These are phyloP conservation scores for Daldinia grandis DNA, from an alignment of 495 filamentous ascomycete species.

Conservation along the genomic window DNA sequence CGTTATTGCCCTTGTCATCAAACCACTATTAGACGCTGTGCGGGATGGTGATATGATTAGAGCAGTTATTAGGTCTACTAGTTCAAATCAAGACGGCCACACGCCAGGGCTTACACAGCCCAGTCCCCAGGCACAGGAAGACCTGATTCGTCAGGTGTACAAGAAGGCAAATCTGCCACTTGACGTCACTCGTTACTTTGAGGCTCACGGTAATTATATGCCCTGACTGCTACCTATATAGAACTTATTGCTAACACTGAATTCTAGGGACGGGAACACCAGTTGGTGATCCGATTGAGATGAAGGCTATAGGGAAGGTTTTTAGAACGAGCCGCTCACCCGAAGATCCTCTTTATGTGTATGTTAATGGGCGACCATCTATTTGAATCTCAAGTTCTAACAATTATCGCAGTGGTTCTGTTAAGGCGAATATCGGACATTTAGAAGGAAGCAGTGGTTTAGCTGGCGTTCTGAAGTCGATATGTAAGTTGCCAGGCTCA, in stretches of 20 bases:
- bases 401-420: slow-evolving; percentile 48
- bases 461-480: slow-evolving; percentile 62
- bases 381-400: neutral
- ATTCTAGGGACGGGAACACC: slow-evolving; percentile 59
- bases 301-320: slow-evolving; percentile 55
- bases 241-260: neutral
- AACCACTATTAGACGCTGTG: slow-evolving; percentile 59
- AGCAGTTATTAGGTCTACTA: slow-evolving; percentile 64
- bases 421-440: slow-evolving; percentile 67
- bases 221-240: neutral
- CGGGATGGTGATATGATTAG: slow-evolving; percentile 61
- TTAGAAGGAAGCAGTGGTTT: slow-evolving; percentile 61
- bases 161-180: slow-evolving; percentile 53
- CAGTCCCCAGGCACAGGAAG: slow-evolving; percentile 57
- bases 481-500: slow-evolving; percentile 51
- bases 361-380: neutral
- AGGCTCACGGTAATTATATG: slow-evolving; percentile 48
- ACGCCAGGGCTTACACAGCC: slow-evolving; percentile 62
- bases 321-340: slow-evolving; percentile 42
- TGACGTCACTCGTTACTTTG: slow-evolving; percentile 55
- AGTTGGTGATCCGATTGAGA: slow-evolving; percentile 65
- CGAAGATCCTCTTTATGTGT: slow-evolving; percentile 54
- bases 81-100: slow-evolving; percentile 64
- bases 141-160: slow-evolving; percentile 60
- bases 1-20: slow-evolving; percentile 61